A percentile compares a stretch with the other conserved stretches of the same genome.
Conservation (phyloP, 805 yeast genomes). For the Lipomyces starkeyi region DNA sequence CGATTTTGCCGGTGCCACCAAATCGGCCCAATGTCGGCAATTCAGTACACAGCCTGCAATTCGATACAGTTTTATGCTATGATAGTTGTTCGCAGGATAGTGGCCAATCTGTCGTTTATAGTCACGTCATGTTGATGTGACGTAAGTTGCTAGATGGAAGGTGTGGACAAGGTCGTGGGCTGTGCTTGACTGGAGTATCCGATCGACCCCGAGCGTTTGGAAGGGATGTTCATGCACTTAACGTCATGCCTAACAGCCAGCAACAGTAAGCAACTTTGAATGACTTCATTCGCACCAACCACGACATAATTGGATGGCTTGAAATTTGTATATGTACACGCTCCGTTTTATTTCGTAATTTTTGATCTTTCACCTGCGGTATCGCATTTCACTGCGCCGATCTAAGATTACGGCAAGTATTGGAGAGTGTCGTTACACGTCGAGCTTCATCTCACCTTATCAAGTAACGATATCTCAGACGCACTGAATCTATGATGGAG, state of each 20-base stretch:
- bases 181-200: not conserved
- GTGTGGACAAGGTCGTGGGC: not conserved
- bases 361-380: not conserved
- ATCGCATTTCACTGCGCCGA: not conserved
- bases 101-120: not conserved
- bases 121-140: not conserved
- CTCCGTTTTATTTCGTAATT: not conserved
- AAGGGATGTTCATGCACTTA: not conserved
- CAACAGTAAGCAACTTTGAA: not conserved
- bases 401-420: not conserved
- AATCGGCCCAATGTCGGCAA: not conserved
- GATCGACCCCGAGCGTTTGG: not conserved
- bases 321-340: not conserved
- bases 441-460: not conserved
- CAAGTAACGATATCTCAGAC: not conserved
- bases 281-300: not conserved
- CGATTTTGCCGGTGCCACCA: not conserved
- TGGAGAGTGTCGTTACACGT: not conserved
- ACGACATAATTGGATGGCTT: not conserved
- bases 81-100: not conserved
- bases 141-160: not conserved
- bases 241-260: not conserved
- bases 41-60: not conserved
- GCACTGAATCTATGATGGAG: not conserved
- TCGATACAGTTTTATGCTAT: not conserved